Percentiles rank a stretch among this genome's conserved stretches.
phyloP scores from a whole-genome alignment of 1,284 basidiomycete species.

The Albatrellus sp. region DNA sequence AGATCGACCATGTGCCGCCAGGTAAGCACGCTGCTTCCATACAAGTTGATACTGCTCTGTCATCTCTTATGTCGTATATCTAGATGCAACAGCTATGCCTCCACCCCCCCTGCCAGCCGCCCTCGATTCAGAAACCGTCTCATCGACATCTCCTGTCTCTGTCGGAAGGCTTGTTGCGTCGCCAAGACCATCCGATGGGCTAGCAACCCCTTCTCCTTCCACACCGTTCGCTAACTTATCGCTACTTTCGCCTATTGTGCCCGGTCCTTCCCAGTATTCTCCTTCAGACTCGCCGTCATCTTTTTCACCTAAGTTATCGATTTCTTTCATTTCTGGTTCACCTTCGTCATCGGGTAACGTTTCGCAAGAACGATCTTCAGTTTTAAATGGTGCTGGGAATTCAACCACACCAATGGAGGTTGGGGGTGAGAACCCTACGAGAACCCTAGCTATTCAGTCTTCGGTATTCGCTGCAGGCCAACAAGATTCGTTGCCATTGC shows the following conservation, averaged over 20 bases:
- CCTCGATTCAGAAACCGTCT: constrained; percentile 24
- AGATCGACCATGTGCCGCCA: constrained; percentile 16
- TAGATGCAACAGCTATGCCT: constrained; percentile 27
- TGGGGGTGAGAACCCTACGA: background rate
- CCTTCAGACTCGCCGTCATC: constrained; percentile 3
- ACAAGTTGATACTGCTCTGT: background rate
- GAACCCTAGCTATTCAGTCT: too few species aligned
- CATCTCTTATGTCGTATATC: background rate
- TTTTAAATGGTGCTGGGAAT: too few species aligned
- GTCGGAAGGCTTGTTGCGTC: constrained; percentile 6
- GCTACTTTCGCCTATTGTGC: constrained; percentile 18
- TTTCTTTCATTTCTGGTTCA: constrained; percentile 7
- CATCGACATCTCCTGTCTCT: constrained; percentile 8
- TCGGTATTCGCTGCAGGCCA: too few species aligned
- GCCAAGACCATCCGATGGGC: constrained; percentile 4
- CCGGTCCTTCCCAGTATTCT: constrained; percentile 3
- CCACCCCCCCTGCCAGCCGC: constrained; percentile 33
- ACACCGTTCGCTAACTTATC: constrained; percentile 23
- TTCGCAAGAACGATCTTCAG: background rate
- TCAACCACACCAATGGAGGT: too few species aligned
- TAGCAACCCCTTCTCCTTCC: constrained; percentile 18
- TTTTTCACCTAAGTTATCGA: constrained; percentile 12
- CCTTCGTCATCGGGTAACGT: constrained; percentile 1
- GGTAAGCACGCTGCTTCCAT: constrained; percentile 6
- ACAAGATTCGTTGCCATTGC: background rate